These are phyloP conservation scores for Boletus tomentosulus DNA, from an alignment of 768 basidiomycete genomes.

Conservation along the genomic window DNA sequence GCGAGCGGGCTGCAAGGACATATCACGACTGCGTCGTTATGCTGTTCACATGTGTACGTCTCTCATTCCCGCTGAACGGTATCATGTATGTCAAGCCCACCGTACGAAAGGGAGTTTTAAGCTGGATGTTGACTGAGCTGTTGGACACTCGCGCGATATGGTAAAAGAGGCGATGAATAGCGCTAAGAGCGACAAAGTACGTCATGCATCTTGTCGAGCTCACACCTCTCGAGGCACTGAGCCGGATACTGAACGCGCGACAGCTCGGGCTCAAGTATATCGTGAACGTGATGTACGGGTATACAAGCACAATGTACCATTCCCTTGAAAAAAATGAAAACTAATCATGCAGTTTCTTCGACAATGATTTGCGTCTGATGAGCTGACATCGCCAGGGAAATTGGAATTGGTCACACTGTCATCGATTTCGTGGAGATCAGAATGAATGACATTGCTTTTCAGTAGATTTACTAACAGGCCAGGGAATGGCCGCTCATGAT, in stretches of 20 bases:
- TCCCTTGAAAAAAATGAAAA: too few species aligned
- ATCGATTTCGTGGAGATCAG: too few species aligned
- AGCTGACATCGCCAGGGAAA: too few species aligned
- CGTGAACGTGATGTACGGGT: conserved; percentile 92
- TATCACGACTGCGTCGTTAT: conserved; percentile 56
- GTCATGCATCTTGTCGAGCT: not conserved
- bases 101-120: conserved; percentile 82
- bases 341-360: too few species aligned
- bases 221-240: conserved; percentile 51
- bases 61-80: conserved; percentile 67
- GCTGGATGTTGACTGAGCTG: conserved; percentile 88
- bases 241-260: conserved; percentile 78
- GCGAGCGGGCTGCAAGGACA: conserved; percentile 75
- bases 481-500: too few species aligned
- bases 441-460: too few species aligned
- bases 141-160: conserved; percentile 96
- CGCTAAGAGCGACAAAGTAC: conserved; percentile 69
- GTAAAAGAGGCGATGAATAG: conserved; percentile 95
- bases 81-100: conserved; percentile 87
- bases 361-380: too few species aligned
- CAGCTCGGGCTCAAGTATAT: conserved; percentile 94
- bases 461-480: too few species aligned
- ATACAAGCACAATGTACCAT: too few species aligned
- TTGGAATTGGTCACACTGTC: too few species aligned
- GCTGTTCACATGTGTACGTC: not conserved